Conservation (phyloP, 345 rosid species). For the Clarkia xantiana region DNA sequence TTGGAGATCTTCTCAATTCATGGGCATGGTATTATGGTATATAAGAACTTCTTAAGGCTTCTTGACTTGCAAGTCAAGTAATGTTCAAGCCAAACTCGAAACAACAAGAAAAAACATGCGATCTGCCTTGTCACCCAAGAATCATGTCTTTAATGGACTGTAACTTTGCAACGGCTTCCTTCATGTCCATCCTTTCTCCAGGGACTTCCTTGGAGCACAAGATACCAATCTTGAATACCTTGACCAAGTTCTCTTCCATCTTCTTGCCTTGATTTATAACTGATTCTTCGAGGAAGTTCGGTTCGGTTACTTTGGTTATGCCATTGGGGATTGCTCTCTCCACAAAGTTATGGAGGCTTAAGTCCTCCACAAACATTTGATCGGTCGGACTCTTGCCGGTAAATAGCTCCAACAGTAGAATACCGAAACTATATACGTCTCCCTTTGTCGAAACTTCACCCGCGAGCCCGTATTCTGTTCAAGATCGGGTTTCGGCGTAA, state of each 20-base stretch:
- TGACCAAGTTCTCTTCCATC: conserved; percentile 6
- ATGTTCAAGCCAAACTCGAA: too few relatives aligned
- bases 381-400: conserved; percentile 18
- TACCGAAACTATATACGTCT: conserved; percentile 26
- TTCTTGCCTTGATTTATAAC: conserved; percentile 5
- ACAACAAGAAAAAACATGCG: too few relatives aligned
- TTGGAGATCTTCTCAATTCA: too few relatives aligned
- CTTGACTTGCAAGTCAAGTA: too few relatives aligned
- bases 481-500: too few relatives aligned
- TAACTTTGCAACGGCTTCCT: conserved; percentile 6
- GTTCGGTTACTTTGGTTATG: conserved; percentile 6
- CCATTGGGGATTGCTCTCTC: conserved; percentile 11
- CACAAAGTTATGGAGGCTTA: conserved; percentile 15
- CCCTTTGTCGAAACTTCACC: conserved; percentile 18
- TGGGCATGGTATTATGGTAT: too few relatives aligned
- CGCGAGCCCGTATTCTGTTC: conserved; percentile 18
- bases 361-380: conserved; percentile 15
- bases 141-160: conserved; percentile 4
- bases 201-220: conserved; percentile 11
- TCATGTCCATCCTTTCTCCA: conserved; percentile 6
- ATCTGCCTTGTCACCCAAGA: background rate
- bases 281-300: conserved; percentile 10
- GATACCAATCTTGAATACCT: conserved; percentile 10
- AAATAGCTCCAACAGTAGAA: conserved; percentile 21
- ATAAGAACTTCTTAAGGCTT: too few relatives aligned